phyloP scores from a whole-genome alignment of 345 rosid species.

The Pistacia atlantica region DNA sequence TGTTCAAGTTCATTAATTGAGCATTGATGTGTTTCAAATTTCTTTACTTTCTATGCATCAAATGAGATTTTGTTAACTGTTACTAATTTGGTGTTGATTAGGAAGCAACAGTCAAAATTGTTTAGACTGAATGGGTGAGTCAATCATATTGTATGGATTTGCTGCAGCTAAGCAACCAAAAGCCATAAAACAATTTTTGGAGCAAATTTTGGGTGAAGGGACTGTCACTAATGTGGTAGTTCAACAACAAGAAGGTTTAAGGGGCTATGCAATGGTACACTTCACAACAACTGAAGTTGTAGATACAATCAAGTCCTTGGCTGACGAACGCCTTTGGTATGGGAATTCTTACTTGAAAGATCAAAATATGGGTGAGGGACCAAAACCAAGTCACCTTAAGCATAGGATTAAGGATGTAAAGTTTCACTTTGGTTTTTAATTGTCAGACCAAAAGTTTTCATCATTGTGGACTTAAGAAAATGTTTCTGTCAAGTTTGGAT shows the following conservation, averaged over 20 bases:
- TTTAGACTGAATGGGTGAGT: constrained; percentile 16
- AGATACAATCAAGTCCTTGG: not conserved
- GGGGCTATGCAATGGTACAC: constrained; percentile 29
- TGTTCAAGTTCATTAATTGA: too few species aligned
- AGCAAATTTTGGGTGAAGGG: constrained; percentile 15
- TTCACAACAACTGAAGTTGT: constrained; percentile 21
- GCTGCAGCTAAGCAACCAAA: constrained; percentile 3
- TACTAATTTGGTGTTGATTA: not conserved
- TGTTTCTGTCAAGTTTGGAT: constrained; percentile 30
- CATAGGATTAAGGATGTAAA: constrained; percentile 15
- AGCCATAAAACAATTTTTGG: constrained; percentile 22
- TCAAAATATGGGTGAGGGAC: not conserved
- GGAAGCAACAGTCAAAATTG: constrained; percentile 8
- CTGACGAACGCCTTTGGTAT: constrained; percentile 23
- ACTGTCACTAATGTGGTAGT: constrained; percentile 18
- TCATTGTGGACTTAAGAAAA: constrained; percentile 29
- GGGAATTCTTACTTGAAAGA: constrained; percentile 7
- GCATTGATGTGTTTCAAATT: not conserved
- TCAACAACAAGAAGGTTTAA: constrained; percentile 8
- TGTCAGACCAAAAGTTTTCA: constrained; percentile 22
- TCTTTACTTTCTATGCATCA: not conserved
- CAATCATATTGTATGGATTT: constrained; percentile 27
- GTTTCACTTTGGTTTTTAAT: constrained; percentile 35
- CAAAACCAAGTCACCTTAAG: constrained; percentile 1
- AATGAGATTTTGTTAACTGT: not conserved